phyloP scores from a whole-genome alignment of 1,284 basidiomycete genomes.

The Ganoderma resinaceum region DNA sequence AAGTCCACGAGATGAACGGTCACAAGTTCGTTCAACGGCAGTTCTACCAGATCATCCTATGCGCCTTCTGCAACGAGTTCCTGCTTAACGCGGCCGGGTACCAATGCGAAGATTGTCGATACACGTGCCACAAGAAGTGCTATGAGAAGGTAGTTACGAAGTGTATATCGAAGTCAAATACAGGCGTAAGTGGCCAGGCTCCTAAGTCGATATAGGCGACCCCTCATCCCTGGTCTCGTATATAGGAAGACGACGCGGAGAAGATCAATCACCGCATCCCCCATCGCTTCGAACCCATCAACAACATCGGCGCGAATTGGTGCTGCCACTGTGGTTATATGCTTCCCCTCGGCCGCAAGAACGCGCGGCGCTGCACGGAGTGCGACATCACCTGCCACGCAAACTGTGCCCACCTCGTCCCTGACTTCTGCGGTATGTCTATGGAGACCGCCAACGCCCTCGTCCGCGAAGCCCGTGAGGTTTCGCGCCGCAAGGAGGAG shows the following conservation, averaged over 20 bases:
- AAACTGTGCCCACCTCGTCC: conserved; percentile 97
- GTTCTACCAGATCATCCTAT: conserved; percentile 99
- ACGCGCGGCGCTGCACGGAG: conserved; percentile 94
- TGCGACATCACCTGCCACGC: conserved; percentile 98
- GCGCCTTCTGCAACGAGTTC: conserved; percentile 98
- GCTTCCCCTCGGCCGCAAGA: conserved; percentile 96
- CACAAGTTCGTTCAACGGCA: conserved; percentile 98
- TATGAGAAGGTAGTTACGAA: conserved; percentile 99
- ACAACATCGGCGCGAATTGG: conserved; percentile 98
- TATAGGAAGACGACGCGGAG: conserved; percentile 91
- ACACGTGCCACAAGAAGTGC: conserved; percentile 99
- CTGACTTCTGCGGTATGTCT: conserved; percentile 99
- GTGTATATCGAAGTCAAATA: conserved; percentile 97
- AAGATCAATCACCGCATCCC: conserved; percentile 99
- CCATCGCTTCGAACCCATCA: conserved; percentile 97
- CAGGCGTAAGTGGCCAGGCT: conserved; percentile 69
- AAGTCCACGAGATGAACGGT: conserved; percentile 99
- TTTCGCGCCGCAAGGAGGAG: conserved; percentile 55
- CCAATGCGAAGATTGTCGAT: conserved; percentile 99
- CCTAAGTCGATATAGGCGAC: neutral
- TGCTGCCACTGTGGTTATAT: conserved; percentile 99
- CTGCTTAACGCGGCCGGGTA: conserved; percentile 97
- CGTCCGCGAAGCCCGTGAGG: conserved; percentile 89
- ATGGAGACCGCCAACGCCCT: conserved; percentile 99
- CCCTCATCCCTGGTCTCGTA: conserved; percentile 40